These are phyloP conservation scores for Phytopythium oedochilum DNA, from an alignment of 352 stramenopile species.

Conservation along the genomic window DNA sequence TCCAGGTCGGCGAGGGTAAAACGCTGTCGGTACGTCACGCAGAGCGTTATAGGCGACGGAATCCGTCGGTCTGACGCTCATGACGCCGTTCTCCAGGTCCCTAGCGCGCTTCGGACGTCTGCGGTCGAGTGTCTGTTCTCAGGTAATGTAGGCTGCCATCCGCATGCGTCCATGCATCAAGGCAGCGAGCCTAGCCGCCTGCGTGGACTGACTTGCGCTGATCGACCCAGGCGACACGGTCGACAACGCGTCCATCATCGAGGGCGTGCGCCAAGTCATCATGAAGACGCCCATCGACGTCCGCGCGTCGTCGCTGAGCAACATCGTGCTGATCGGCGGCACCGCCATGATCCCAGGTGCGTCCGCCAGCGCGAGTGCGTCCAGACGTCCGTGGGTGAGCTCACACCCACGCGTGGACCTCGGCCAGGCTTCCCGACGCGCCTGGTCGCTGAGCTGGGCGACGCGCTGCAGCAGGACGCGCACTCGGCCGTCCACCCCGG, in stretches of 20 bases:
- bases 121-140: constrained; percentile 45
- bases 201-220: too few relatives aligned
- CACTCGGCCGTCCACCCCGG: constrained; percentile 30
- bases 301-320: constrained; percentile 56
- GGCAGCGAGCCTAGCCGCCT: too few relatives aligned
- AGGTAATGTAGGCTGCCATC: constrained; percentile 24
- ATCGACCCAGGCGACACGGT: constrained; percentile 25
- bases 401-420: background rate
- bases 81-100: constrained; percentile 19
- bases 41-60: too few relatives aligned
- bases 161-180: too few relatives aligned
- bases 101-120: constrained; percentile 25
- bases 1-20: constrained; percentile 31
- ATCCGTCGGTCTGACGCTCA: background rate
- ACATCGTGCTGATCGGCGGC: constrained; percentile 71
- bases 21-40: constrained; percentile 25
- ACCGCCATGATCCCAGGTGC: constrained; percentile 74
- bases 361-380: background rate
- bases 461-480: constrained; percentile 30
- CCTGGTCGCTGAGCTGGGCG: constrained; percentile 39
- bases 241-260: constrained; percentile 47
- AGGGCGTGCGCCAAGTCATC: constrained; percentile 44
- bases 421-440: constrained; percentile 44
- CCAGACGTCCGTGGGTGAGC: background rate
- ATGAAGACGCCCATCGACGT: constrained; percentile 64